Percentiles rank a stretch among this genome's conserved stretches.
Evolutionary conservation across 2,329 filamentous ascomycete genomes (phyloP).

Genomic region (Alternaria dauci): DNA sequence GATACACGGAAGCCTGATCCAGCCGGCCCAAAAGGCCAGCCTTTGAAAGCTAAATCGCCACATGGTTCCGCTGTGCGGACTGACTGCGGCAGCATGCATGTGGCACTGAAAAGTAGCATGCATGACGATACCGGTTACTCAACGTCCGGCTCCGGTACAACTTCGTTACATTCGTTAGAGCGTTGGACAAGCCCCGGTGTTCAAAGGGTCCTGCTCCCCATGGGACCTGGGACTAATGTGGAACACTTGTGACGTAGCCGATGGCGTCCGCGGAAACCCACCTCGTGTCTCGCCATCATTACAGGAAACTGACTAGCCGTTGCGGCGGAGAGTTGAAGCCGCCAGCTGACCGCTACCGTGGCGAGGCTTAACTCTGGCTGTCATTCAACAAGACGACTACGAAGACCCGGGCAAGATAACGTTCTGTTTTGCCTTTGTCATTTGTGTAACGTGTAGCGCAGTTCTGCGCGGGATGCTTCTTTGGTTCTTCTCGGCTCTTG

Average conservation of each 20-base stretch:
- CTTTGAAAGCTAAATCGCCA: neutral
- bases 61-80: neutral
- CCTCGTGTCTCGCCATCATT: slow-evolving; percentile 4
- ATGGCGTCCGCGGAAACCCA: neutral
- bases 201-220: slow-evolving; percentile 4
- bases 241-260: slow-evolving; percentile 12
- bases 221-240: slow-evolving; percentile 12
- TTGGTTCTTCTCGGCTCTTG: slow-evolving; percentile 14
- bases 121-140: slow-evolving; percentile 6
- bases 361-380: neutral
- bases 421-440: neutral
- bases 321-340: slow-evolving; percentile 5
- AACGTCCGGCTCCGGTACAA: slow-evolving; percentile 10
- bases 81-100: slow-evolving; percentile 4
- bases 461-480: slow-evolving; percentile 7
- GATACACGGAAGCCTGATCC: slow-evolving; percentile 2
- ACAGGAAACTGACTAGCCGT: slow-evolving; percentile 3
- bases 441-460: neutral
- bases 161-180: neutral
- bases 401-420: slow-evolving; percentile 2
- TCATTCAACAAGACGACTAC: slow-evolving; percentile 3
- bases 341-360: slow-evolving; percentile 9
- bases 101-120: neutral
- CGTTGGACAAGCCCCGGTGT: slow-evolving; percentile 2
- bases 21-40: neutral